A percentile compares a stretch with the other conserved stretches of the same genome.
These are phyloP conservation scores for Cutaneotrichosporon spelunceum DNA, from an alignment of 1,284 basidiomycete genomes.

Conservation along the genomic window DNA sequence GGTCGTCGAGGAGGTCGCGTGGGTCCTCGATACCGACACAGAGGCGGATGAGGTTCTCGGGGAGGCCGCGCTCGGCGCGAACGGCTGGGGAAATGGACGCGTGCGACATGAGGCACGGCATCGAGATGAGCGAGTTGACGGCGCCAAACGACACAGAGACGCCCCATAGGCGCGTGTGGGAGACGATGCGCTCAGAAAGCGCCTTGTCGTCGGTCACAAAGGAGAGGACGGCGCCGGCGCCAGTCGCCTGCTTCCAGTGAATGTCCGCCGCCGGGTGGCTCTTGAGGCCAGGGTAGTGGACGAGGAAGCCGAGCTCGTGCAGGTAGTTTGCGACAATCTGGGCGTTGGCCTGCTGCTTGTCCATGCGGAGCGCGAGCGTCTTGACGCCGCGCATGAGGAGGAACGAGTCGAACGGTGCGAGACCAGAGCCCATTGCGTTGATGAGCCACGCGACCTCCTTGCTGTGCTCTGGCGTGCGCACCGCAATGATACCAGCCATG, in stretches of 20 bases:
- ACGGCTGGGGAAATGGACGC: conserved; percentile 94
- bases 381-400: conserved; percentile 93
- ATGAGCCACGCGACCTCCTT: conserved; percentile 89
- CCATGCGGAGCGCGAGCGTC: conserved; percentile 94
- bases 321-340: conserved; percentile 85
- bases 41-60: conserved; percentile 94
- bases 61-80: conserved; percentile 87
- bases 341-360: conserved; percentile 83
- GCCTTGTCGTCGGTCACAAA: conserved; percentile 92
- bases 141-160: conserved; percentile 98
- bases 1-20: conserved; percentile 87
- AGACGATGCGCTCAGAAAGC: conserved; percentile 88
- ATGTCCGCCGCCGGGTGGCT: conserved; percentile 79
- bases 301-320: conserved; percentile 79
- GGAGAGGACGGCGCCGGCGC: conserved; percentile 89
- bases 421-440: conserved; percentile 95
- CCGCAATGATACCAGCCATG: conserved; percentile 94
- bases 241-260: conserved; percentile 82
- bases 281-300: conserved; percentile 88
- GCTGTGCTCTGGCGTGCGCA: conserved; percentile 84
- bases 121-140: conserved; percentile 96
- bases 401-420: conserved; percentile 95
- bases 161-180: conserved; percentile 88
- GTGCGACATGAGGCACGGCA: conserved; percentile 97
- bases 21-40: conserved; percentile 98